These are phyloP conservation scores for Clitoria ternatea DNA, from an alignment of 306 rosid species.

Conservation along the genomic window DNA sequence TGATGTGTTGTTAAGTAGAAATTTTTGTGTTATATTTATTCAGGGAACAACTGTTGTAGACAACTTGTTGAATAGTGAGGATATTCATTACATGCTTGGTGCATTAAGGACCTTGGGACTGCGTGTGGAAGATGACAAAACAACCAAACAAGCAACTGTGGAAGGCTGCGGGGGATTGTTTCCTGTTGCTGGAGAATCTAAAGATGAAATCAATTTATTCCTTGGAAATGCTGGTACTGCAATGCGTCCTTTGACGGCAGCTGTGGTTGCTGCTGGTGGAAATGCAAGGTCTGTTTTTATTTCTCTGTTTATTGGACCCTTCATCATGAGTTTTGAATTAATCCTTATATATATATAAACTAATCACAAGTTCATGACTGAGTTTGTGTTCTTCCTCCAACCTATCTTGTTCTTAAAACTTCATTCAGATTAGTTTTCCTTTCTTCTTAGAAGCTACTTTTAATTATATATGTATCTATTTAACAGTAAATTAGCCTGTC, in stretches of 20 bases:
- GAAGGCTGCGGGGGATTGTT: conserved; percentile 91
- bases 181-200: conserved; percentile 58
- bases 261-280: conserved; percentile 94
- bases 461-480: background rate
- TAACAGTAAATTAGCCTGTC: background rate
- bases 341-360: background rate
- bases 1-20: background rate
- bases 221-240: conserved; percentile 99
- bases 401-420: background rate
- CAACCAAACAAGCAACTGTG: conserved; percentile 69
- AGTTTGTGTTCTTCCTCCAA: background rate
- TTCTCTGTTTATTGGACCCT: too few relatives aligned
- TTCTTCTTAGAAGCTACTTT: background rate
- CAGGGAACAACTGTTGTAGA: conserved; percentile 98
- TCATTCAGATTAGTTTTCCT: background rate
- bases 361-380: background rate
- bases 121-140: conserved; percentile 69
- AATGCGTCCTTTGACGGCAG: conserved; percentile 98
- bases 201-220: conserved; percentile 75
- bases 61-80: conserved; percentile 89
- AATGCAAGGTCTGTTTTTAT: conserved; percentile 56
- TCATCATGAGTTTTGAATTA: background rate
- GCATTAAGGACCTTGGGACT: conserved; percentile 88
- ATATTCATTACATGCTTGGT: conserved; percentile 90
- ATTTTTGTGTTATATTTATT: conserved; percentile 14